These are phyloP conservation scores for Lepidium didymum DNA, from an alignment of 345 rosid species.

Conservation along the genomic window DNA sequence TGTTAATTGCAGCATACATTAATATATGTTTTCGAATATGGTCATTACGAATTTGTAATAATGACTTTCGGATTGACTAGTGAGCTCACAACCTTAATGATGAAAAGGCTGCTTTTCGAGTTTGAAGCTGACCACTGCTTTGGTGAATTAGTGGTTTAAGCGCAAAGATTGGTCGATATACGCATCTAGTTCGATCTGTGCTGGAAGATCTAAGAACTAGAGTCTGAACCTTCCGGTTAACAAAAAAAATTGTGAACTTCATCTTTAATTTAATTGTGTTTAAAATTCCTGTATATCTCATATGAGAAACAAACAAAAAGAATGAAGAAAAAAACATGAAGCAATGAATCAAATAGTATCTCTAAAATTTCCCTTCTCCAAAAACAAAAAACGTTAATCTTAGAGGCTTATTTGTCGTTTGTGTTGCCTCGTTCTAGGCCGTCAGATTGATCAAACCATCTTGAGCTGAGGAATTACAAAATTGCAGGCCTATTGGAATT, in stretches of 20 bases:
- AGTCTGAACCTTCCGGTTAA: too few relatives aligned
- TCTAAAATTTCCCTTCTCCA: neutral
- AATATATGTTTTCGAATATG: too few relatives aligned
- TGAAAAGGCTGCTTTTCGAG: too few relatives aligned
- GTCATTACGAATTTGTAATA: too few relatives aligned
- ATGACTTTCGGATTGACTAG: too few relatives aligned
- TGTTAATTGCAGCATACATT: too few relatives aligned
- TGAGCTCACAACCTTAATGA: too few relatives aligned
- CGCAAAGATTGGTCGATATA: too few relatives aligned
- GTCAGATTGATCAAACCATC: neutral
- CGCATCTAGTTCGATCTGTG: too few relatives aligned
- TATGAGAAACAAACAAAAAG: neutral
- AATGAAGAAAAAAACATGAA: neutral
- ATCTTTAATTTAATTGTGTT: neutral
- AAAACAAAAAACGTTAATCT: neutral
- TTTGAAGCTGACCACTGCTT: too few relatives aligned
- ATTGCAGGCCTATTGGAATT: constrained; percentile 4
- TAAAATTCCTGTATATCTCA: neutral
- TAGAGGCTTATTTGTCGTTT: neutral
- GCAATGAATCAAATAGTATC: constrained; percentile 13
- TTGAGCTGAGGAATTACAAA: neutral
- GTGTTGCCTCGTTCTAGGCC: neutral
- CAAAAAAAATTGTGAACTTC: neutral
- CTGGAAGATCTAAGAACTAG: too few relatives aligned
- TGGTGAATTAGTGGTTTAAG: too few relatives aligned